Conservation (phyloP, 108 stramenopile species). For the Skeletonema marinoi region DNA sequence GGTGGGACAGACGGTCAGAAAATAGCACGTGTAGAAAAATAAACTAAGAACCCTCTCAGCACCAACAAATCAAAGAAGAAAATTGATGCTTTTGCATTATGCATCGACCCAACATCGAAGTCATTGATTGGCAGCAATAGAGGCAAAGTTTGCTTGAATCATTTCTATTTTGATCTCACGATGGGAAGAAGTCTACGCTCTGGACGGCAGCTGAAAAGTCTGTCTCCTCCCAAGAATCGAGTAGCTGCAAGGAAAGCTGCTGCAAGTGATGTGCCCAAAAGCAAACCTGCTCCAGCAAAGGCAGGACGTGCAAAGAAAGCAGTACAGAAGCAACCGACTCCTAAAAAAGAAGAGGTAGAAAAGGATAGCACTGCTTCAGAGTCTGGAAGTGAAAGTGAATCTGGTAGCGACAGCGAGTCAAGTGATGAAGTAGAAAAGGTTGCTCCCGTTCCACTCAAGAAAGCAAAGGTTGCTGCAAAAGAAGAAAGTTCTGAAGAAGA, state of each 20-base stretch:
- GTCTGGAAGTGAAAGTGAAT: conserved; percentile 16
- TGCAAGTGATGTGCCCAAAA: conserved; percentile 8
- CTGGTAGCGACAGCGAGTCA: conserved; percentile 24
- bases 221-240: conserved; percentile 36
- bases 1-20: background rate
- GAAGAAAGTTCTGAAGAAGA: conserved; percentile 1
- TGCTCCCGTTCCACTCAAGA: conserved; percentile 10
- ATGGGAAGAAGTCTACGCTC: conserved; percentile 46
- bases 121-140: background rate
- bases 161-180: background rate
- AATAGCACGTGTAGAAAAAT: no score
- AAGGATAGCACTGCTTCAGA: conserved; percentile 4
- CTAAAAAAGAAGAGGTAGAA: conserved; percentile 7
- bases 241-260: conserved; percentile 11
- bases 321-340: background rate
- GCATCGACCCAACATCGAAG: background rate
- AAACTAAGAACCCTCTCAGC: no score
- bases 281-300: conserved; percentile 4
- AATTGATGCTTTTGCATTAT: no score
- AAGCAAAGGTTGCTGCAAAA: conserved; percentile 8
- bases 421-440: conserved; percentile 19
- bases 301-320: background rate
- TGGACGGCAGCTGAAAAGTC: conserved; percentile 37
- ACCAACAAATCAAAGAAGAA: background rate
- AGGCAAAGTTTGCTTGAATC: background rate